Conservation (phyloP, 2,329 filamentous ascomycete genomes). For the Neopestalotiopsis sp. region DNA sequence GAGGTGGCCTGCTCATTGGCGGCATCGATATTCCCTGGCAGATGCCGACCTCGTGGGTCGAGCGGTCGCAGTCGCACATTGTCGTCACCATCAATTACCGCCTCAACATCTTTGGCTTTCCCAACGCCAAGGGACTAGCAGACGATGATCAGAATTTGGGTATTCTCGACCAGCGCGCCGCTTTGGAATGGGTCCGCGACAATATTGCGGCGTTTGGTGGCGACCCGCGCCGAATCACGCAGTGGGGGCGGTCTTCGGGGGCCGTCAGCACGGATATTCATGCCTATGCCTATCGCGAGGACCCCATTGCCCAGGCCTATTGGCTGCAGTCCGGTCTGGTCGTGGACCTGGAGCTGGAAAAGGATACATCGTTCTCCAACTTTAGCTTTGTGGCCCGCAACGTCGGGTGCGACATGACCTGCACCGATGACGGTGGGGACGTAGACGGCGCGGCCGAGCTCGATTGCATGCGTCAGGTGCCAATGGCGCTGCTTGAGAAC, state of each 20-base stretch:
- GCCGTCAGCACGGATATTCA: constrained; percentile 45
- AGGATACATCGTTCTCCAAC: constrained; percentile 34
- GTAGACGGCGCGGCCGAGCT: constrained; percentile 35
- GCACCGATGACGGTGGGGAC: constrained; percentile 19
- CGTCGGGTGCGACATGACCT: constrained; percentile 39
- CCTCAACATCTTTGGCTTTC: constrained; percentile 41
- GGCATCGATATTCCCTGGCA: constrained; percentile 45
- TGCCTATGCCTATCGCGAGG: constrained; percentile 49
- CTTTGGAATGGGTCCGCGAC: constrained; percentile 54
- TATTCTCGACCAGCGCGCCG: constrained; percentile 54
- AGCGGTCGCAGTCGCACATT: constrained; percentile 31
- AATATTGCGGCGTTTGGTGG: constrained; percentile 57
- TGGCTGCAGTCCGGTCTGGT: constrained; percentile 48
- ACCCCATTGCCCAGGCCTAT: constrained; percentile 49
- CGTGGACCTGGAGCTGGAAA: constrained; percentile 32
- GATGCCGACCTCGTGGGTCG: constrained; percentile 43
- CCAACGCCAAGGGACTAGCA: constrained; percentile 33
- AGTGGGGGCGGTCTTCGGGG: constrained; percentile 55
- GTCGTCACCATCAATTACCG: constrained; percentile 48
- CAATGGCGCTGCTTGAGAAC: constrained; percentile 28
- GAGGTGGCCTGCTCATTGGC: constrained; percentile 46
- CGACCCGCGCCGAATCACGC: constrained; percentile 45
- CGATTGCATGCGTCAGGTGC: constrained; percentile 42
- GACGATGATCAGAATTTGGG: constrained; percentile 48
- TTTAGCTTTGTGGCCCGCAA: constrained; percentile 42